Conservation (phyloP, 2,329 filamentous ascomycete genomes). For the Clonostachys rosea region DNA sequence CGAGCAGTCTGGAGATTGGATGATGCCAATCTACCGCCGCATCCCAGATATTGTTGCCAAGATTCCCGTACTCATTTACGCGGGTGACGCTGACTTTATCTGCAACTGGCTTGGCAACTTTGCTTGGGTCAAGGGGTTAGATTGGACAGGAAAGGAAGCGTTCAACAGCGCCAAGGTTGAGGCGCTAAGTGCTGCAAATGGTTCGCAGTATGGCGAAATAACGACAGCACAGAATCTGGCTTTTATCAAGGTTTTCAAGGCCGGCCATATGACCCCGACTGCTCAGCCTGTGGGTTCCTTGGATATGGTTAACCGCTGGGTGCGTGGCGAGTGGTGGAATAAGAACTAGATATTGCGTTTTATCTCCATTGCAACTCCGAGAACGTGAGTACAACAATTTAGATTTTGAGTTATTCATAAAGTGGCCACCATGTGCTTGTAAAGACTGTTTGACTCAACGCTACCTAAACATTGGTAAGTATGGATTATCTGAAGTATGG, state of each 20-base stretch:
- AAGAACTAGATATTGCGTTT: too few species aligned
- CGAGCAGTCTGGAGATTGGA: slow-evolving; percentile 96
- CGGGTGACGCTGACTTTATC: slow-evolving; percentile 83
- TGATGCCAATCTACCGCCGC: slow-evolving; percentile 92
- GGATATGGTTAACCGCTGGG: slow-evolving; percentile 9
- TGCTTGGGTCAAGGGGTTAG: slow-evolving; percentile 88
- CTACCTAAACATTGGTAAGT: too few species aligned
- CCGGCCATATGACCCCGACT: slow-evolving; percentile 7
- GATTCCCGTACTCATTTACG: slow-evolving; percentile 94
- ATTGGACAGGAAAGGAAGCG: slow-evolving; percentile 82
- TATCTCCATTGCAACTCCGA: too few species aligned
- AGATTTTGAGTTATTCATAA: too few species aligned
- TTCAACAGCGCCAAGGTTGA: slow-evolving; percentile 69
- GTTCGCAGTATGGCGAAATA: too few species aligned
- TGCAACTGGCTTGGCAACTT: slow-evolving; percentile 99
- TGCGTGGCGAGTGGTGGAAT: slow-evolving; percentile 4
- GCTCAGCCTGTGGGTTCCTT: slow-evolving; percentile 5
- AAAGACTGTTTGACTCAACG: too few species aligned
- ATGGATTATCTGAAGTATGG: too few species aligned
- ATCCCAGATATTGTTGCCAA: slow-evolving; percentile 82
- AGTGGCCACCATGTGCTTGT: too few species aligned
- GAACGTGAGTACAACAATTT: too few species aligned
- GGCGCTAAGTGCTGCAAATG: slow-evolving; percentile 45
- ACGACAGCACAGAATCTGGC: slow-evolving; percentile 1
- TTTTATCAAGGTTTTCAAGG: slow-evolving; percentile 7